Evolutionary conservation across 2,329 filamentous ascomycete genomes (phyloP), one percentile per base, ranked within the genome.

Genomic region (Pestalotiopsis sp.): DNA sequence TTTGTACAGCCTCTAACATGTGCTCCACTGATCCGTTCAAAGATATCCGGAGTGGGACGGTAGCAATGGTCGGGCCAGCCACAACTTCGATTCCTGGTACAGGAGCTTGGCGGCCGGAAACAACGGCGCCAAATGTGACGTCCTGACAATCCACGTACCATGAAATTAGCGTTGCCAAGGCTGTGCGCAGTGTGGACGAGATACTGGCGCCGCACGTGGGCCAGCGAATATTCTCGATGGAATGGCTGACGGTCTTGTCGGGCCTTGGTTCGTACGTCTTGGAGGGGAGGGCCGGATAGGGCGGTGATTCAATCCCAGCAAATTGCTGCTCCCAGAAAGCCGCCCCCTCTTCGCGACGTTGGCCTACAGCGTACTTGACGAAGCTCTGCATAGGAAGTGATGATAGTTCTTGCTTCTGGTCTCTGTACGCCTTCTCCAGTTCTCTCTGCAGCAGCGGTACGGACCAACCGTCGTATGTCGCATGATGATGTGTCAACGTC

Each of bases 381-480:
- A 65, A 65, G 7, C 23, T 13, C 9, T 66, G 45, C 14, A 66
- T 58, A 41, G 62, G 20, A 2, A 13, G 45, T 13, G 20, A 4
- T 4, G 13, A 20, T 17, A 5, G 13, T 7, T 14, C 25, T 9
- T 45, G n/a, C 23, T 23, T 23, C 23, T 23, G 23, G 23, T 23
- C 23, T 23, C 23, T 23, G 14, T 49, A 65, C 6, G 9, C 49
- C n/a, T 13, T 25, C 38, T 14, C n/a, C 4, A 23, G 13, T n/a
- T 13, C n/a, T 7, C 39, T n/a, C 4, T 14, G 17, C n/a, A 63
- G 5, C 14, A 63, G 31, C 4, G 61, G 61, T 39, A 52, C n/a
- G 27, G 39, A 65, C 38, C 39, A 52, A 38, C 62, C 62, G 45
- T 65, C 62, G 62, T 27, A 65, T 12, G 49, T 27, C 13, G 62